These are phyloP conservation scores for Trichoderma reesei DNA, from an alignment of 495 filamentous ascomycete species.

Conservation along the genomic window DNA sequence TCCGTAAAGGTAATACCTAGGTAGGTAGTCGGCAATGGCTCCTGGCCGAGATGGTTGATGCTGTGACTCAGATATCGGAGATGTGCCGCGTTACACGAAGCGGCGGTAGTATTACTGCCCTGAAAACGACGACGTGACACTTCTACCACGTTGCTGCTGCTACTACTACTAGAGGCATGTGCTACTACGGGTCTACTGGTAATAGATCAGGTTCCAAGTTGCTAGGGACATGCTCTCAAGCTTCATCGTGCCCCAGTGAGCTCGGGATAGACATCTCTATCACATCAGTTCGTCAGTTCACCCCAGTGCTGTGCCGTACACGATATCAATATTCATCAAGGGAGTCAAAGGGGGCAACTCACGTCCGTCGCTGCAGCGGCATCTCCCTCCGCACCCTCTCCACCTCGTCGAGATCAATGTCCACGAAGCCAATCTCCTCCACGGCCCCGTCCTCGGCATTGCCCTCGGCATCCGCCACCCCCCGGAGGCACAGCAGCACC, in stretches of 20 bases:
- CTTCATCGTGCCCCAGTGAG: not conserved
- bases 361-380: constrained; percentile 50
- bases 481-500: constrained; percentile 53
- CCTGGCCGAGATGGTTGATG: not conserved
- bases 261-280: constrained; percentile 7
- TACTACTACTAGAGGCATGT: not conserved
- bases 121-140: not conserved
- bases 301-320: not conserved
- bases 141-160: not conserved
- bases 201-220: not conserved
- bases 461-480: constrained; percentile 31
- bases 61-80: not conserved
- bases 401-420: constrained; percentile 37
- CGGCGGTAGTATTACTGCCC: no score
- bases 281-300: not conserved
- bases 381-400: constrained; percentile 46
- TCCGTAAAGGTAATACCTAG: no score
- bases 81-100: not conserved
- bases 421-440: constrained; percentile 36
- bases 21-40: not conserved
- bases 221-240: not conserved
- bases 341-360: constrained; percentile 15
- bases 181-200: not conserved
- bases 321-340: not conserved
- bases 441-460: constrained; percentile 35